A percentile compares a stretch with the other conserved stretches of the same genome.
Conservation (phyloP, 306 rosid species). For the Rosa persica region DNA sequence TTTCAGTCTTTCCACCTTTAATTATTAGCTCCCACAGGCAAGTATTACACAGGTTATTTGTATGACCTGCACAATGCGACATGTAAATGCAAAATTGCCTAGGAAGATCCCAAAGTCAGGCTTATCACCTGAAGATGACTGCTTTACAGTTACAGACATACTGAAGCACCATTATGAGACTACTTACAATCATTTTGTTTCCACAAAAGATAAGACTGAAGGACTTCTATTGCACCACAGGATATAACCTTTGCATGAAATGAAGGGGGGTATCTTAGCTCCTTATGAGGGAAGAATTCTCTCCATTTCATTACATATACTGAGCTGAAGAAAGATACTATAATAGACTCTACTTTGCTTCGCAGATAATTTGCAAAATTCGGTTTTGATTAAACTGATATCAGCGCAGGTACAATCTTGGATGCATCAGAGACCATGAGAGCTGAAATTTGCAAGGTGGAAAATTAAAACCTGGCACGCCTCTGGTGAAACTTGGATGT, state of each 20-base stretch:
- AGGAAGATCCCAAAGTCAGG: background rate
- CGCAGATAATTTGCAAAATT: constrained; percentile 13
- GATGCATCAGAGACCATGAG: constrained; percentile 8
- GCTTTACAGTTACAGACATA: background rate
- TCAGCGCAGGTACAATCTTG: background rate
- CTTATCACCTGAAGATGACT: constrained; percentile 2
- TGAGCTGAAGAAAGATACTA: constrained; percentile 71
- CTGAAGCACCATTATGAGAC: background rate
- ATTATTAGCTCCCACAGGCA: constrained; percentile 74
- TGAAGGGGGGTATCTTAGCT: constrained; percentile 54
- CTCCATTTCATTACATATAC: constrained; percentile 59
- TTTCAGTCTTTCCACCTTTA: constrained; percentile 53
- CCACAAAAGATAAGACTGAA: constrained; percentile 80
- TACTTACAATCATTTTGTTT: constrained; percentile 68
- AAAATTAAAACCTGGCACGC: constrained; percentile 49
- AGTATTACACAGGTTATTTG: constrained; percentile 53
- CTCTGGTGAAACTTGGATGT: constrained; percentile 67
- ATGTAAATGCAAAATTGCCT: background rate
- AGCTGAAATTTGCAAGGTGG: background rate
- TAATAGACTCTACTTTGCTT: constrained; percentile 69
- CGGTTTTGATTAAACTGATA: background rate
- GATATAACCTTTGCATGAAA: constrained; percentile 54
- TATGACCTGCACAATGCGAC: constrained; percentile 43
- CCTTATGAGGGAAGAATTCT: constrained; percentile 52
- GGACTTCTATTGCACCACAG: constrained; percentile 67